These are phyloP conservation scores for Lanmaoa rubissima DNA, from an alignment of 768 basidiomycete genomes.

Conservation along the genomic window DNA sequence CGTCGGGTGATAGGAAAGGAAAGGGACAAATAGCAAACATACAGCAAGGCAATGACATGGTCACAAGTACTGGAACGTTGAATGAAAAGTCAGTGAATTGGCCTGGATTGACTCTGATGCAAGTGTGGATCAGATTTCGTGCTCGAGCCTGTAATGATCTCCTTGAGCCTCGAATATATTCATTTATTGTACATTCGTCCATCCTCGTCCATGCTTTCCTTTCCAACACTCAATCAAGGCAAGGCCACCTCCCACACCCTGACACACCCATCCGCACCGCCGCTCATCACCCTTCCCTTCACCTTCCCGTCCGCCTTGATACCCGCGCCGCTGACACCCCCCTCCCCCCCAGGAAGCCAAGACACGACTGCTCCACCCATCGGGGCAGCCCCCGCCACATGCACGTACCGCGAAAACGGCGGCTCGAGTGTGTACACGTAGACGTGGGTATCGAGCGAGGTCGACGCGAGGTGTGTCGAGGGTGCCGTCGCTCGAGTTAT, in stretches of 20 bases:
- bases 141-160: background rate
- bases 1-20: too few species aligned
- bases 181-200: background rate
- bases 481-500: background rate
- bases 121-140: too few species aligned
- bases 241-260: conserved; percentile 61
- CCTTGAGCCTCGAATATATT: background rate
- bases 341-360: conserved; percentile 48
- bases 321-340: conserved; percentile 2
- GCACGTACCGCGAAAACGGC: conserved; percentile 64
- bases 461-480: conserved; percentile 71
- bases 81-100: too few species aligned
- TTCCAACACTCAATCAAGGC: conserved; percentile 17
- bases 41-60: too few species aligned
- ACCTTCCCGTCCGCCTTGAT: conserved; percentile 27
- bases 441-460: conserved; percentile 89
- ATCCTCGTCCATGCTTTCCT: background rate
- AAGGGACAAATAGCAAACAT: too few species aligned
- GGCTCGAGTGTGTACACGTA: conserved; percentile 81
- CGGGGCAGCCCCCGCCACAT: conserved; percentile 82
- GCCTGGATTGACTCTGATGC: too few species aligned
- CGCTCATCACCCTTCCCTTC: conserved; percentile 58
- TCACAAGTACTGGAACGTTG: too few species aligned
- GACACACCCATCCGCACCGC: conserved; percentile 82
- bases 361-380: conserved; percentile 81